A percentile compares a stretch with the other conserved stretches of the same genome.
Conservation (phyloP, 257 asterid genomes). For the Plantago major region DNA sequence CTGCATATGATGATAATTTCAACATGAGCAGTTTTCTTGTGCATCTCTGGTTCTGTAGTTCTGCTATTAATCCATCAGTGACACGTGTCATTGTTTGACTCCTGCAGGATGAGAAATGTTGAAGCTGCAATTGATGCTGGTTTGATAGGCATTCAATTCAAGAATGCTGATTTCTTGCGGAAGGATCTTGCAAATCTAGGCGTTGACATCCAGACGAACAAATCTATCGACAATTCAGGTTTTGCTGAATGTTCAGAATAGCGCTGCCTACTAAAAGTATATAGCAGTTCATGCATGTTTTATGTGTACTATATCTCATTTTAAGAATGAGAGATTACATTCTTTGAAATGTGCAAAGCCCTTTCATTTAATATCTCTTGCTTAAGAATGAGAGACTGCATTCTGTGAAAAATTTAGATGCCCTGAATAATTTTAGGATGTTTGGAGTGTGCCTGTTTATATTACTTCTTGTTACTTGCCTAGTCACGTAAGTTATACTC, state of each 20-base stretch:
- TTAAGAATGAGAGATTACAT: too few species aligned
- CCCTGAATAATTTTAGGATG: too few species aligned
- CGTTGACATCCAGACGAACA: conserved; percentile 26
- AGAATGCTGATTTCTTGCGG: conserved; percentile 47
- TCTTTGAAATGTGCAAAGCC: too few species aligned
- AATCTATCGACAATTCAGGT: conserved; percentile 21
- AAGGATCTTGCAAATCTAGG: conserved; percentile 52
- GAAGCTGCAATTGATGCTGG: conserved; percentile 77
- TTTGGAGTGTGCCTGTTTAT: too few species aligned
- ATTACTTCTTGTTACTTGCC: too few species aligned
- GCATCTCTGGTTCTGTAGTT: too few species aligned
- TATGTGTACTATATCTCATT: background rate
- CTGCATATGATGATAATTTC: background rate
- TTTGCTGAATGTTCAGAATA: conserved; percentile 17
- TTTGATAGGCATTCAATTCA: conserved; percentile 62
- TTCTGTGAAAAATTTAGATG: too few species aligned
- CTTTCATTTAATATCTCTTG: too few species aligned
- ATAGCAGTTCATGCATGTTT: background rate
- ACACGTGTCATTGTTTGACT: conserved; percentile 6
- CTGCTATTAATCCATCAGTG: background rate
- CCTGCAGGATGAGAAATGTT: conserved; percentile 62
- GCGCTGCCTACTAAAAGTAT: too few species aligned
- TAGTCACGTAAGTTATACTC: too few species aligned
- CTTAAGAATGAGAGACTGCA: too few species aligned
- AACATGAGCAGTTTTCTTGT: background rate